A percentile compares a stretch with the other conserved stretches of the same genome.
Evolutionary conservation across 257 asterid genomes (phyloP).

Genomic region (Voacanga thouarsii): DNA sequence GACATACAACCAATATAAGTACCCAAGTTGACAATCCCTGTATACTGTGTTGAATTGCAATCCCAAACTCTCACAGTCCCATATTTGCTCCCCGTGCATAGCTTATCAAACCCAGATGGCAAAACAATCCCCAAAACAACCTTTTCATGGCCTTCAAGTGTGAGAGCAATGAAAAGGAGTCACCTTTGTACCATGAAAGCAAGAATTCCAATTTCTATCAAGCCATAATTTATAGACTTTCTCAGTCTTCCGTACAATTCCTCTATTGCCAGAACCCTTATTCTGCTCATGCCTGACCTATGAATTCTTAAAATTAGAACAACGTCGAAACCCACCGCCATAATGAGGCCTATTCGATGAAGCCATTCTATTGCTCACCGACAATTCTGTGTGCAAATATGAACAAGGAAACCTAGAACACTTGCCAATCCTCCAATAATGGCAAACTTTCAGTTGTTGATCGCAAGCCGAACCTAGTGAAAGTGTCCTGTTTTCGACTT

Average conservation of each 20-base stretch:
- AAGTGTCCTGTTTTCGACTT: not conserved
- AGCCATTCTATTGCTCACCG: slow-evolving; percentile 29
- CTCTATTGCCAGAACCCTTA: slow-evolving; percentile 25
- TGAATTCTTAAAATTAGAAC: slow-evolving; percentile 50
- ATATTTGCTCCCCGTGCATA: slow-evolving; percentile 76
- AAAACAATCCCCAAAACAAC: slow-evolving; percentile 70
- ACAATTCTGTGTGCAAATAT: slow-evolving; percentile 61
- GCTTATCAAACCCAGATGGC: slow-evolving; percentile 75
- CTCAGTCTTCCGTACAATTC: slow-evolving; percentile 20
- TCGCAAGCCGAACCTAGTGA: not conserved
- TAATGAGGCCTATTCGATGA: slow-evolving; percentile 51
- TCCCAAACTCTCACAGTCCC: slow-evolving; percentile 83
- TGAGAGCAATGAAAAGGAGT: slow-evolving; percentile 53
- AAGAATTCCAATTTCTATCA: slow-evolving; percentile 62
- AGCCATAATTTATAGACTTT: slow-evolving; percentile 55
- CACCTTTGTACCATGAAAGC: slow-evolving; percentile 77
- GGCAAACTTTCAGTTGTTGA: slow-evolving; percentile 46
- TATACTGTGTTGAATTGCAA: slow-evolving; percentile 79
- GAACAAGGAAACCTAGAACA: slow-evolving; percentile 71
- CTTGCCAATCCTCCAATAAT: slow-evolving; percentile 75
- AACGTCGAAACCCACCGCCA: slow-evolving; percentile 55
- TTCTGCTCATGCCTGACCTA: slow-evolving; percentile 54
- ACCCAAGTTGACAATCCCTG: slow-evolving; percentile 50
- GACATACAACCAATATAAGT: slow-evolving; percentile 69
- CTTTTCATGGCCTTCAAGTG: slow-evolving; percentile 79